Conservation (phyloP, 2,329 filamentous ascomycete genomes). For the Neoscytalidium dimidiatum region DNA sequence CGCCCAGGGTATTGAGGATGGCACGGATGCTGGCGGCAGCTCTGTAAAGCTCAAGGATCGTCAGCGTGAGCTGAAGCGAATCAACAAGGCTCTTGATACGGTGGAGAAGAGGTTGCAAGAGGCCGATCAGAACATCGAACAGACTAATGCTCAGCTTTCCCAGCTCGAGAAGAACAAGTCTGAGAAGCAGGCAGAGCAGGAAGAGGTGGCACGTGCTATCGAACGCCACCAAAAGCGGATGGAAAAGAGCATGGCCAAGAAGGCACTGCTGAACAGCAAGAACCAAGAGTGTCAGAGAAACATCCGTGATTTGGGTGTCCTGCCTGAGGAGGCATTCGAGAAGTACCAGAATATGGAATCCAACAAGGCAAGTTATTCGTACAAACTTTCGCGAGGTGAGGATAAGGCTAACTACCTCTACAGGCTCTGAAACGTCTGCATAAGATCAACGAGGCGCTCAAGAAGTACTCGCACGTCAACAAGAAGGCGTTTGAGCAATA, state of each 20-base stretch:
- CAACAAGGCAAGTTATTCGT: constrained; percentile 55
- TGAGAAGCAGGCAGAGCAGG: constrained; percentile 70
- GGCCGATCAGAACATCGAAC: constrained; percentile 72
- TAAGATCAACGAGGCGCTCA: constrained; percentile 88
- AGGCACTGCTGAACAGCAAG: constrained; percentile 74
- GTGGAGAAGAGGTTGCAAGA: constrained; percentile 71
- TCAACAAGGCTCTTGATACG: constrained; percentile 66
- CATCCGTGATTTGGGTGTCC: constrained; percentile 87
- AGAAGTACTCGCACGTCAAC: constrained; percentile 98
- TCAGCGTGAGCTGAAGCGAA: constrained; percentile 77
- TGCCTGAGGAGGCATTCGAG: constrained; percentile 91
- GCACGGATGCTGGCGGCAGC: constrained; percentile 55
- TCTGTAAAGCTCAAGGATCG: constrained; percentile 71
- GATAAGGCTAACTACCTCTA: constrained; percentile 22
- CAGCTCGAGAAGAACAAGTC: constrained; percentile 60
- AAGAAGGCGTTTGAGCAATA: constrained; percentile 99
- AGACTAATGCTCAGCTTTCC: constrained; percentile 55
- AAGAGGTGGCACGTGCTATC: constrained; percentile 75
- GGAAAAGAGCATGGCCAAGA: constrained; percentile 89
- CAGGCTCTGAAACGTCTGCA: constrained; percentile 67
- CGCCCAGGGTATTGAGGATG: constrained; percentile 70
- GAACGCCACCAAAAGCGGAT: constrained; percentile 85
- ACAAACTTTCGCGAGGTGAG: constrained; percentile 3
- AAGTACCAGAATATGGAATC: constrained; percentile 84
- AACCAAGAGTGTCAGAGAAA: constrained; percentile 81